Conservation (phyloP, 176 grass and related monocot genomes). For the Oryza officinalis region DNA sequence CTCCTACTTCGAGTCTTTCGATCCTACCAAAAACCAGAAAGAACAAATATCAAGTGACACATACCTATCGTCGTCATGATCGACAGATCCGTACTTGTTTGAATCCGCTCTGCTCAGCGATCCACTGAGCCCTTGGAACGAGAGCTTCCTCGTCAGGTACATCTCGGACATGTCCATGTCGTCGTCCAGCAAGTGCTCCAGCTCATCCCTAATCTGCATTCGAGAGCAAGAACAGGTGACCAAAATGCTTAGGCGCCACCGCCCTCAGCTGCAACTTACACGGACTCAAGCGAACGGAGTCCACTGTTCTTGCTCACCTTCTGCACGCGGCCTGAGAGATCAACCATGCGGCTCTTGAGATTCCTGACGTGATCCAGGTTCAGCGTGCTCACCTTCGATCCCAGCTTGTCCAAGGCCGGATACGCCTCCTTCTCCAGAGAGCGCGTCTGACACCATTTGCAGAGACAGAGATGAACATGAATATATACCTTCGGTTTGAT, state of each 20-base stretch:
- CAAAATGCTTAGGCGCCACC: neutral
- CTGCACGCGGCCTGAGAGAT: slow-evolving; percentile 62
- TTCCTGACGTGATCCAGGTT: slow-evolving; percentile 82
- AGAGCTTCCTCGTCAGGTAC: slow-evolving; percentile 65
- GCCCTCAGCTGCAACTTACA: neutral
- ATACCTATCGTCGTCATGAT: slow-evolving; percentile 34
- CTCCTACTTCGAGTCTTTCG: neutral
- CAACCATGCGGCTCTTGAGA: slow-evolving; percentile 79
- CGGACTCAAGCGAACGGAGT: neutral
- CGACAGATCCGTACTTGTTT: slow-evolving; percentile 9
- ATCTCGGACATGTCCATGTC: slow-evolving; percentile 60
- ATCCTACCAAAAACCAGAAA: neutral
- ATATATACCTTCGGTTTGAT: neutral
- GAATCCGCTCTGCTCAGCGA: slow-evolving; percentile 32
- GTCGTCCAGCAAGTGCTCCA: slow-evolving; percentile 70
- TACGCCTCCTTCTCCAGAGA: slow-evolving; percentile 75
- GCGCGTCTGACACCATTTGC: slow-evolving; percentile 37
- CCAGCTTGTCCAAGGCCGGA: slow-evolving; percentile 78
- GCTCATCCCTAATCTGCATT: slow-evolving; percentile 61
- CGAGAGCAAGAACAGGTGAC: neutral
- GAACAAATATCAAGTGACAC: neutral
- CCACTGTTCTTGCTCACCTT: slow-evolving; percentile 60
- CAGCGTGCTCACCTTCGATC: slow-evolving; percentile 71
- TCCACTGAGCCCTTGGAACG: slow-evolving; percentile 34
- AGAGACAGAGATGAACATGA: neutral